A percentile compares a stretch with the other conserved stretches of the same genome.
phyloP scores from a whole-genome alignment of 2,329 filamentous ascomycete genomes.

The Colletotrichum sp. region DNA sequence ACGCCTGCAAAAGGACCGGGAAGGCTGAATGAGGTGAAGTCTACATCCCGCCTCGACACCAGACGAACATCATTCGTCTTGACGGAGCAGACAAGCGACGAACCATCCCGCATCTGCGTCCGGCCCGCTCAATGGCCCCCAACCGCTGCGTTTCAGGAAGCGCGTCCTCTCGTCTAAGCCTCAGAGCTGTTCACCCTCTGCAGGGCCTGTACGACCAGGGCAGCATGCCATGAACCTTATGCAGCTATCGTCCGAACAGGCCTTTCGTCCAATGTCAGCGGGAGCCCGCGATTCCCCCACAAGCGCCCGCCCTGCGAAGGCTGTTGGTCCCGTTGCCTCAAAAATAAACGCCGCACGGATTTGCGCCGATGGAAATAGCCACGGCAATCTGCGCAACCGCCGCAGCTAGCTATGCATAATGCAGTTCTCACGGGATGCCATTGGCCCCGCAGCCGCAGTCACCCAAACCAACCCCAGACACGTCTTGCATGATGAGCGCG shows the following conservation, averaged over 20 bases:
- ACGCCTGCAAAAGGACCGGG: neutral
- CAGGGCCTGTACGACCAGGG: neutral
- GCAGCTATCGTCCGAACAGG: slow-evolving; percentile 6
- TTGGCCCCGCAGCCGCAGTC: slow-evolving; percentile 12
- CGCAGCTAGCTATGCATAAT: neutral
- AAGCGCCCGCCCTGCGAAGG: neutral
- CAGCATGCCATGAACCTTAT: neutral
- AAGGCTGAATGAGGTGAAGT: neutral
- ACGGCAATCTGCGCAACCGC: slow-evolving; percentile 20
- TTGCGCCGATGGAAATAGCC: slow-evolving; percentile 11
- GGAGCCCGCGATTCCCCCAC: neutral
- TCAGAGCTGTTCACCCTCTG: neutral
- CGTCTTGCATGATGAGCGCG: neutral
- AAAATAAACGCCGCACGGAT: slow-evolving; percentile 5
- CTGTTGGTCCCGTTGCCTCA: neutral
- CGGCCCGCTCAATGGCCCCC: neutral
- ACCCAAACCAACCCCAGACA: neutral
- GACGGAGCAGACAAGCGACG: neutral
- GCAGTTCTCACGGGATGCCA: neutral
- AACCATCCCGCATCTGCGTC: neutral
- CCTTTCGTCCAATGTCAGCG: neutral
- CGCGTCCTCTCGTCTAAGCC: slow-evolving; percentile 11
- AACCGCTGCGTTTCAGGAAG: slow-evolving; percentile 19
- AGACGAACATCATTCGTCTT: neutral
- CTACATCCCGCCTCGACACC: neutral